Percentiles rank a stretch among this genome's conserved stretches.
Conservation (phyloP, 805 yeast genomes). For the Kodamaea sagamina region DNA sequence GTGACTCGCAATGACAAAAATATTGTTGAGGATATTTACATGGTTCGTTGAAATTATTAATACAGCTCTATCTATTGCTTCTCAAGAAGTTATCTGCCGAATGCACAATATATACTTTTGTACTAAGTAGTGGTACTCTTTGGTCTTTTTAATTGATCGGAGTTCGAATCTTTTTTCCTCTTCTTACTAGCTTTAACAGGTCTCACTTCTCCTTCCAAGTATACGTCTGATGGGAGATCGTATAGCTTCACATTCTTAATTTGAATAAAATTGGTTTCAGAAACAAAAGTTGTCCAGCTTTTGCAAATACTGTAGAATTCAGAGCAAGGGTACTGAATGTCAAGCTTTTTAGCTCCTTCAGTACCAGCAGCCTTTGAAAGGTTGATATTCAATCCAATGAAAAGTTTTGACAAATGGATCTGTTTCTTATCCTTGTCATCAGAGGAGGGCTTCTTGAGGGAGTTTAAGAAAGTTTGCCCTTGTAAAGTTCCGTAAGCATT, state of each 20-base stretch:
- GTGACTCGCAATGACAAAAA: neutral
- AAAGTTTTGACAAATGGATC: constrained; percentile 41
- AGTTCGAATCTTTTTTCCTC: constrained; percentile 17
- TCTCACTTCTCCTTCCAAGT: constrained; percentile 69
- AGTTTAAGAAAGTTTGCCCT: constrained; percentile 48
- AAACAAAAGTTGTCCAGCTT: constrained; percentile 67
- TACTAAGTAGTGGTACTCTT: constrained; percentile 1
- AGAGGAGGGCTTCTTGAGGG: constrained; percentile 1
- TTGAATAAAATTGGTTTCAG: constrained; percentile 57
- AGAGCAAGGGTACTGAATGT: constrained; percentile 84
- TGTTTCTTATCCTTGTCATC: constrained; percentile 31
- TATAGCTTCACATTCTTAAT: constrained; percentile 74
- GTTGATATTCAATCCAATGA: constrained; percentile 70
- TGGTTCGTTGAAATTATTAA: neutral
- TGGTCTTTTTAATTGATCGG: constrained; percentile 5
- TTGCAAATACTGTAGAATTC: constrained; percentile 85
- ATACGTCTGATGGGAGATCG: constrained; percentile 85
- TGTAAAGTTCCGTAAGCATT: constrained; percentile 61
- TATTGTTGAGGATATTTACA: constrained; percentile 10
- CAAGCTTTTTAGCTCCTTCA: constrained; percentile 64
- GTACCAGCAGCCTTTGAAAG: constrained; percentile 34
- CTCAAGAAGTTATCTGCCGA: too few relatives aligned
- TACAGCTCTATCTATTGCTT: neutral
- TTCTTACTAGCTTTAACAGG: constrained; percentile 62
- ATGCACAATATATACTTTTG: too few relatives aligned